Evolutionary conservation across 2,329 filamentous ascomycete species (phyloP), one percentile per base, ranked within the genome.

Genomic region (Bisporella sp.): DNA sequence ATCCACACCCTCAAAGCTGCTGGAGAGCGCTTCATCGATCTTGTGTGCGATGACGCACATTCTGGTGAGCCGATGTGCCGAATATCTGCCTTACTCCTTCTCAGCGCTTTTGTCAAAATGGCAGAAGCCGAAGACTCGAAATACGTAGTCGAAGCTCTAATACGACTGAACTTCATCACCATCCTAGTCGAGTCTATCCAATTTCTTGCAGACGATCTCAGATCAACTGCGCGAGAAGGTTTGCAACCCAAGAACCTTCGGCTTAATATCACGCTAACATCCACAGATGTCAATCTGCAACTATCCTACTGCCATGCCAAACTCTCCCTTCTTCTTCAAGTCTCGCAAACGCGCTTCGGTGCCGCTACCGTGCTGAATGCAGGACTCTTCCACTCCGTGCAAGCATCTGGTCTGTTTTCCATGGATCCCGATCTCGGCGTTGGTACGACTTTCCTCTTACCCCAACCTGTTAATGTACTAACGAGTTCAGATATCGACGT

Each of bases 391-490:
- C 79, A 84, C 42, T 79, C 88, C 0, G 73, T 97, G 31, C 85
- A 87, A 55, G 80, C 85, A 50, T 95, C 90, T 1, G 81, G 83
- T n/a, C 77, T 97, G 28, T 99, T 97, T 66, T 76, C 83, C 6
- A 87, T 87, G 9, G 93, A 99, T 66, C 93, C 93, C 1, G 93
- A 99, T 67, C 82, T 99, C 49, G 90, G 95, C 53, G 82, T 91
- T 51, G 78, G 78, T 78, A 64, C 61, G 69, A 64, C 47, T n/a
- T 29, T 42, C 35, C 47, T 12, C 30, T 44, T 31, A 41, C 13
- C 30, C 31, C 6, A 21, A 42, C 42, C 30, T 39, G 53, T 13
- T 45, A 49, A 32, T 43, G 53, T 31, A 47, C 49, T 58, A 46
- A 50, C 31, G n/a, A 30, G 5, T 32, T 8, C 47, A 66, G 64